Evolutionary conservation across 1,284 basidiomycete genomes (phyloP).

Genomic region (Rhodotorula sp.): DNA sequence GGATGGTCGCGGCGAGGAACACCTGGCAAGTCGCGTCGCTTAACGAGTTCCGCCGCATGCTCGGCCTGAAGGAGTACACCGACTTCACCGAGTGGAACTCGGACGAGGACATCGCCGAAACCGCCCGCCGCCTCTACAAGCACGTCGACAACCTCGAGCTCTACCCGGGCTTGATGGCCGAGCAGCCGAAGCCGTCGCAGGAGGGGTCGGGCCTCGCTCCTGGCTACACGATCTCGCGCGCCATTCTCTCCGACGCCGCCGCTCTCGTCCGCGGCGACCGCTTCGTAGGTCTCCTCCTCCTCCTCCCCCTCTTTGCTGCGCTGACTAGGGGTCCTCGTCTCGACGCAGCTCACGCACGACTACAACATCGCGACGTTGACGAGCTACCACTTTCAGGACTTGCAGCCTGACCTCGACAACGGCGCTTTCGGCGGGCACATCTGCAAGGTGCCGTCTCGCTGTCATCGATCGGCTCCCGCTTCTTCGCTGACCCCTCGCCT

Average conservation of each 20-base stretch:
- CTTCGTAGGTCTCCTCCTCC: constrained; percentile 13
- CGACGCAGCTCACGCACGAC: constrained; percentile 64
- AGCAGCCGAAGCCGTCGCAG: constrained; percentile 71
- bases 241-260: constrained; percentile 84
- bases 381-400: constrained; percentile 26
- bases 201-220: constrained; percentile 61
- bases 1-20: constrained; percentile 45
- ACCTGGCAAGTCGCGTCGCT: constrained; percentile 76
- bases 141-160: constrained; percentile 76
- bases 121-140: constrained; percentile 74
- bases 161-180: constrained; percentile 57
- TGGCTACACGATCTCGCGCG: constrained; percentile 67
- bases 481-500: too few relatives aligned
- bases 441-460: constrained; percentile 49
- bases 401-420: constrained; percentile 32
- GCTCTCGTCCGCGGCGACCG: constrained; percentile 65
- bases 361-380: constrained; percentile 76
- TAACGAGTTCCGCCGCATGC: constrained; percentile 61
- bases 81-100: constrained; percentile 70
- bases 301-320: neutral
- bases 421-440: constrained; percentile 51
- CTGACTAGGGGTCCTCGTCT: neutral
- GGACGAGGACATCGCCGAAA: constrained; percentile 65
- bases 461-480: too few relatives aligned
- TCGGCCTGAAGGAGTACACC: constrained; percentile 40